phyloP scores from a whole-genome alignment of 257 asterid genomes.

The Solanum appendiculatum region DNA sequence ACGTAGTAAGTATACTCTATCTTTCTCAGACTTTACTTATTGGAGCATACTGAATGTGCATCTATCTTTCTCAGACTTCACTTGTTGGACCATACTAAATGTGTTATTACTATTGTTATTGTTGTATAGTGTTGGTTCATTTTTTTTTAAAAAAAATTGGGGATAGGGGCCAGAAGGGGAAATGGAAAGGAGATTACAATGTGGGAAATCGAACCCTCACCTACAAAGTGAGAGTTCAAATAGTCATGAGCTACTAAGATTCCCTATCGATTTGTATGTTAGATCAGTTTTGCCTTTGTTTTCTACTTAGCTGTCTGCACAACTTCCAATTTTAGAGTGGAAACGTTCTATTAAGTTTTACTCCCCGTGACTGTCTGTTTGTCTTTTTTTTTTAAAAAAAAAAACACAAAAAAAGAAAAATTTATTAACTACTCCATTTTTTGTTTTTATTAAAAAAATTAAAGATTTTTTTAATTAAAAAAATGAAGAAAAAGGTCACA shows the following conservation, averaged over 20 bases:
- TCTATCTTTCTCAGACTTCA: background rate
- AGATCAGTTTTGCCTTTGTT: background rate
- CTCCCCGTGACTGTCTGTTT: background rate
- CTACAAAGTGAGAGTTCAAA: too few relatives aligned
- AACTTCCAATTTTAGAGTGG: background rate
- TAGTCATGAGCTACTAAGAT: too few relatives aligned
- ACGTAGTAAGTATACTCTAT: rapidly evolving
- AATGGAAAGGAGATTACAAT: too few relatives aligned
- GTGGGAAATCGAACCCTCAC: too few relatives aligned
- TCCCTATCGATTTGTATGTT: too few relatives aligned
- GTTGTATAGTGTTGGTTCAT: background rate
- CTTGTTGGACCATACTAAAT: background rate
- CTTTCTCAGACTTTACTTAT: too few relatives aligned
- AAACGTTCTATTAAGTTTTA: background rate
- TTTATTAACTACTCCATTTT: background rate
- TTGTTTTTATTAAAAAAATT: background rate
- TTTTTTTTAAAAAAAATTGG: too few relatives aligned
- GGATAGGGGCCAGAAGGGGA: too few relatives aligned
- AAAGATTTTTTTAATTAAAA: background rate
- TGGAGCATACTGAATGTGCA: too few relatives aligned
- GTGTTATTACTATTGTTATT: background rate
- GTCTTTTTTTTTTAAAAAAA: background rate
- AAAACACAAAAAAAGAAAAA: background rate
- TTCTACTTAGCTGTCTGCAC: background rate
- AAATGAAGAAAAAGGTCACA: background rate